Evolutionary conservation across 768 basidiomycete species (phyloP).

Genomic region (Tylopilus vinaceipallidus): DNA sequence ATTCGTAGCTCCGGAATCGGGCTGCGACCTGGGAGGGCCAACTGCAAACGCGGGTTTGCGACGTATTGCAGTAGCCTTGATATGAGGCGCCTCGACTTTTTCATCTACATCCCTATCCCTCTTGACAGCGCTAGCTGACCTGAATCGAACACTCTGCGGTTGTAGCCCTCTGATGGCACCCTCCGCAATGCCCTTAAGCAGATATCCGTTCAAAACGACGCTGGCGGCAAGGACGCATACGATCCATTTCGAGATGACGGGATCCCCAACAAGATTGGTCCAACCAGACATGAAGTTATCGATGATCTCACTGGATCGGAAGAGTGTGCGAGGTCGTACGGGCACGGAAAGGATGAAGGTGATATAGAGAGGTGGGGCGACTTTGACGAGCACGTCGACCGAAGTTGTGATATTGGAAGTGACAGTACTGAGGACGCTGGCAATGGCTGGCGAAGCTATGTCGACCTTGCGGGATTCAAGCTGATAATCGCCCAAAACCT

Average conservation of each 20-base stretch:
- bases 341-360: conserved; percentile 40
- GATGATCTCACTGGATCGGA: conserved; percentile 51
- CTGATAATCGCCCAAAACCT: conserved; percentile 14
- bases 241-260: conserved; percentile 93
- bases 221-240: conserved; percentile 82
- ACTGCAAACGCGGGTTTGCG: conserved; percentile 25
- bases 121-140: conserved; percentile 22
- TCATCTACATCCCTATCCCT: conserved; percentile 22
- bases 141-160: conserved; percentile 30
- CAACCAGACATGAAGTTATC: conserved; percentile 89
- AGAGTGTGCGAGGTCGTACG: conserved; percentile 30
- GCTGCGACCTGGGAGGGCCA: conserved; percentile 20
- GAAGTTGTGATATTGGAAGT: conserved; percentile 19
- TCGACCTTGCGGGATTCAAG: conserved; percentile 58
- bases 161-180: conserved; percentile 39
- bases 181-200: conserved; percentile 81
- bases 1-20: conserved; percentile 12
- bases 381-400: conserved; percentile 53
- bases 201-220: conserved; percentile 88
- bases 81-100: conserved; percentile 17
- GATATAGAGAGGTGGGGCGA: conserved; percentile 59
- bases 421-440: conserved; percentile 56
- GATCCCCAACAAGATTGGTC: conserved; percentile 91
- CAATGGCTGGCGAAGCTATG: conserved; percentile 59
- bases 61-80: conserved; percentile 11